phyloP scores from a whole-genome alignment of 129 eudicot species.

The Centrapalus pauciflorus region DNA sequence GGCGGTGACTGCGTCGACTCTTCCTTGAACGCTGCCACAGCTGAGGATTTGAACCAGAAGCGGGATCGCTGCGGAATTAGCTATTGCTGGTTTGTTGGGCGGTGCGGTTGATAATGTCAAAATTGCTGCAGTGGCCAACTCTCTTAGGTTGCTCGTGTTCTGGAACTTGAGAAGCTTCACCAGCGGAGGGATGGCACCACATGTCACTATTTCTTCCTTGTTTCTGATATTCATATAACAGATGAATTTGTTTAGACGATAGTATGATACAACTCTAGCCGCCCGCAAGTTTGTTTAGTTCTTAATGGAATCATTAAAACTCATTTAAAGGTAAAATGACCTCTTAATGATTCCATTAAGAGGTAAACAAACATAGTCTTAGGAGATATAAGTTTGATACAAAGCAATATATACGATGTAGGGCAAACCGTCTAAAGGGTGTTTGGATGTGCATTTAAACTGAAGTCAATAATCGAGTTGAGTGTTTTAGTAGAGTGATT shows the following conservation, averaged over 20 bases:
- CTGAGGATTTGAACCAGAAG: constrained; percentile 60
- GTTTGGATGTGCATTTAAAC: no score
- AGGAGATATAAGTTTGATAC: no score
- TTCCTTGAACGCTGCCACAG: constrained; percentile 57
- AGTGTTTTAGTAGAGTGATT: no score
- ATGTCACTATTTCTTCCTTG: constrained; percentile 62
- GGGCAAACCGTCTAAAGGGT: no score
- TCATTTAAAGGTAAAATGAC: no score
- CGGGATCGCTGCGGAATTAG: constrained; percentile 54
- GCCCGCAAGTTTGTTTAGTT: no score
- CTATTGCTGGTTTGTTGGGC: constrained; percentile 53
- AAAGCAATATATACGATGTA: no score
- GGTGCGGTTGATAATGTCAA: constrained; percentile 66
- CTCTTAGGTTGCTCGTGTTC: constrained; percentile 34
- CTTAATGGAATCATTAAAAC: no score
- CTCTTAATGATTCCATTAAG: no score
- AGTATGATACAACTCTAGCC: no score
- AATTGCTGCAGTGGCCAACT: constrained; percentile 78
- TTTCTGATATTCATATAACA: constrained; percentile 44
- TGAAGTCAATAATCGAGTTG: no score
- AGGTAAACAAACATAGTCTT: no score
- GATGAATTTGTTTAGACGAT: background rate
- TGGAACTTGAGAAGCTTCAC: constrained; percentile 57
- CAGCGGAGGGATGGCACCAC: constrained; percentile 71
- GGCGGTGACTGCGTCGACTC: constrained; percentile 68